Evolutionary conservation across 306 rosid genomes (phyloP), one percentile per base, ranked within the genome.

Genomic region (Fragaria vesca): DNA sequence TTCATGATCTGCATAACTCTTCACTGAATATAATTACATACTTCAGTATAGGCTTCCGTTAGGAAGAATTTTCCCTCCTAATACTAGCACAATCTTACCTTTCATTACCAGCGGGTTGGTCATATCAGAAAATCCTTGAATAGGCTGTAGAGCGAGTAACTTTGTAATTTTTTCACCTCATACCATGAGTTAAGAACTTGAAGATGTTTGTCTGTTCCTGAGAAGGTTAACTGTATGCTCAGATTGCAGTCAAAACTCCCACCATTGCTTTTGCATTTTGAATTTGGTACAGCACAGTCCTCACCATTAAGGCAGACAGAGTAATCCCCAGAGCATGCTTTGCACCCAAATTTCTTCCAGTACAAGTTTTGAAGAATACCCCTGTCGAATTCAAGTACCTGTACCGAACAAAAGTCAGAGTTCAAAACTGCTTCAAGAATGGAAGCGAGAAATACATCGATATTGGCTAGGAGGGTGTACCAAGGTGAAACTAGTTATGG

Each of bases 121-220:
- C 47, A 57, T 20, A 57, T 65, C 26, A 74, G 87, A 69, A 88
- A 74, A 48, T 84, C n/a, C 8, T 94, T 70, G 90, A 80, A 93
- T 20, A 95, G 87, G 18, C 83, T 57, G 52, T 43, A 77, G 61
- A 95, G 97, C 13, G 96, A 93, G 85, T 86, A 85, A 45, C 78
- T 91, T 45, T 82, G 71, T 38, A 93, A 93, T 17, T 89, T 91
- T 72, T 76, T 11, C 54, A 91, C 90, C 86, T 92, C 96, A 58
- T 86, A 95, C 99, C 99, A 91, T 13, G 99, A 91, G 85, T 91
- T 89, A 12, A 95, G 93, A 38, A 78, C 96, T 63, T 82, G 69
- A 17, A 91, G 97, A 76, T 91, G 85, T 86, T 80, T 89, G 82
- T 95, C 97, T 75, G 97, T 92, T 55, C 99, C 97, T 70, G 99